These are phyloP conservation scores for Exobasidium rhododendri DNA, from an alignment of 1,284 basidiomycete species.

Conservation along the genomic window DNA sequence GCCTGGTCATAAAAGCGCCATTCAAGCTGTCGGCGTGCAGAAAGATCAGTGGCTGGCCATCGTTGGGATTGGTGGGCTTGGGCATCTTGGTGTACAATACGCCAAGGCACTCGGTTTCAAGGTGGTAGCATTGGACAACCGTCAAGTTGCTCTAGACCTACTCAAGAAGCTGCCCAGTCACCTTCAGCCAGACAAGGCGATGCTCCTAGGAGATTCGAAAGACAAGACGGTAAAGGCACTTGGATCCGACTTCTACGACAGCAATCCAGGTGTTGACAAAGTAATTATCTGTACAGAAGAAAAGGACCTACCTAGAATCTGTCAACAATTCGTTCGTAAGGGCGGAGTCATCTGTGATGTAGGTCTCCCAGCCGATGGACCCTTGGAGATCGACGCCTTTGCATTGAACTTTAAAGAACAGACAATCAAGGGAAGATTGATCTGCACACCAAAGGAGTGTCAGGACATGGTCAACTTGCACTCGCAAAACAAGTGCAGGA, in stretches of 20 bases:
- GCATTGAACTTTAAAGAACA: constrained; percentile 47
- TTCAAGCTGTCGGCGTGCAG: constrained; percentile 13
- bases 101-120: constrained; percentile 20
- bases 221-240: constrained; percentile 31
- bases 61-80: constrained; percentile 16
- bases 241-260: constrained; percentile 32
- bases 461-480: constrained; percentile 44
- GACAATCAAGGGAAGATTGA: constrained; percentile 39
- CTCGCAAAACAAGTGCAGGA: constrained; percentile 30
- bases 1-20: constrained; percentile 3
- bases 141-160: constrained; percentile 21
- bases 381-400: constrained; percentile 38
- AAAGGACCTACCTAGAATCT: constrained; percentile 29
- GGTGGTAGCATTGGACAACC: constrained; percentile 40
- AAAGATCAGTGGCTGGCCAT: constrained; percentile 15
- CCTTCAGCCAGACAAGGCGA: constrained; percentile 39
- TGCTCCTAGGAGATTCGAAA: constrained; percentile 29
- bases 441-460: constrained; percentile 42
- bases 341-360: constrained; percentile 41
- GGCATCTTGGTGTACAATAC: constrained; percentile 21
- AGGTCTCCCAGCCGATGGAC: constrained; percentile 38
- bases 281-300: constrained; percentile 41
- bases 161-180: constrained; percentile 27
- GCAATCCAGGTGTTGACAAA: constrained; percentile 44
- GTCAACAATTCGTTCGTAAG: constrained; percentile 41